Conservation (phyloP, 1,284 basidiomycete genomes). For the Veloboletus limbatus region DNA sequence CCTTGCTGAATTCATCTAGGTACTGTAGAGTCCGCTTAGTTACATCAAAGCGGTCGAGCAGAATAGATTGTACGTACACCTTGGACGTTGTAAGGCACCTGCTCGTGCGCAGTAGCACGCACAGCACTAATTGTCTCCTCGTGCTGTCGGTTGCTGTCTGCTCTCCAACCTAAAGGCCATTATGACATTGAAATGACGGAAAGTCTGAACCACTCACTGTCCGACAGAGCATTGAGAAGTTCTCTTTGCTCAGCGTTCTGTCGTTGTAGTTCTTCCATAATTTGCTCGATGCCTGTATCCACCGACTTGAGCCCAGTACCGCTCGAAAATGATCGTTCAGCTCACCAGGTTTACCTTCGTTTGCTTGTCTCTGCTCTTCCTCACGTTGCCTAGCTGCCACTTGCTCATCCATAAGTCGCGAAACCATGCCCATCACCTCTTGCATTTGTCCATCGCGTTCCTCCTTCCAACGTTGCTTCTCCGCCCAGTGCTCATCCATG, state of each 20-base stretch:
- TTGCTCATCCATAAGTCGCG: constrained; percentile 52
- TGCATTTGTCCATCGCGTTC: constrained; percentile 53
- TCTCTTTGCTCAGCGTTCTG: constrained; percentile 55
- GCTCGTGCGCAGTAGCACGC: constrained; percentile 61
- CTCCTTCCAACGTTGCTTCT: constrained; percentile 52
- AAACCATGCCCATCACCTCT: constrained; percentile 56
- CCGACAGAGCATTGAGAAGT: constrained; percentile 48
- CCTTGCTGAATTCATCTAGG: constrained; percentile 77
- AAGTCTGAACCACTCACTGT: constrained; percentile 40
- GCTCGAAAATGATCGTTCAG: constrained; percentile 5
- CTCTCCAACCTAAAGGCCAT: constrained; percentile 50
- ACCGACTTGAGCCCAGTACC: constrained; percentile 6
- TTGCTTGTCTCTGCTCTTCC: constrained; percentile 48
- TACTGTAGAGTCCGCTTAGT: constrained; percentile 43
- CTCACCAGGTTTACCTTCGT: constrained; percentile 50
- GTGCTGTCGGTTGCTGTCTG: constrained; percentile 59
- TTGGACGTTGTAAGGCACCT: constrained; percentile 75
- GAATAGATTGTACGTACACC: constrained; percentile 40
- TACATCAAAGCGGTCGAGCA: neutral
- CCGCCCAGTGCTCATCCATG: constrained; percentile 55
- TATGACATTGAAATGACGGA: constrained; percentile 7
- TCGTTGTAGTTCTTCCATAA: constrained; percentile 49
- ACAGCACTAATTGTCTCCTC: constrained; percentile 61
- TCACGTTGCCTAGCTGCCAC: constrained; percentile 45
- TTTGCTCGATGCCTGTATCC: constrained; percentile 45